Evolutionary conservation across 202 grass and related monocot genomes (phyloP).

Genomic region (Hordeum pubiflorum): DNA sequence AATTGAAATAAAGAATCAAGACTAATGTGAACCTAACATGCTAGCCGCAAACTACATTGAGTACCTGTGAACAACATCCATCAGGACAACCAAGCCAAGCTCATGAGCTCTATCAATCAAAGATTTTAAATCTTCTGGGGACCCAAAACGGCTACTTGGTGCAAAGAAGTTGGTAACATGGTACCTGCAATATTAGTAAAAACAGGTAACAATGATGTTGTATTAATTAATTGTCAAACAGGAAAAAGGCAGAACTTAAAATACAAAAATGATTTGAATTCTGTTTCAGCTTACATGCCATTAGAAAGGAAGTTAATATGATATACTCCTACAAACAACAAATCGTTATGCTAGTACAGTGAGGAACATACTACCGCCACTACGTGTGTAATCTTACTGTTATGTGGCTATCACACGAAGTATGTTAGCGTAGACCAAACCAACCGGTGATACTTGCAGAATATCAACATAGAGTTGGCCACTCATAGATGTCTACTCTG

Average conservation of each 20-base stretch:
- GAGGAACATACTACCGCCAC: not conserved
- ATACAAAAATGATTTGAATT: not conserved
- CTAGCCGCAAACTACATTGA: not conserved
- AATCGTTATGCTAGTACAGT: not conserved
- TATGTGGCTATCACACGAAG: not conserved
- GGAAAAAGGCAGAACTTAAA: not conserved
- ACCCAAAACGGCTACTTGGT: slow-evolving; percentile 95
- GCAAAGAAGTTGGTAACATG: slow-evolving; percentile 99
- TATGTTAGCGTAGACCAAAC: not conserved
- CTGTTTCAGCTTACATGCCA: not conserved
- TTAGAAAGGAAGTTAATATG: not conserved
- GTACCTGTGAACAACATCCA: slow-evolving; percentile 99
- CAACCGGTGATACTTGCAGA: not conserved
- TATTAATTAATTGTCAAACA: not conserved
- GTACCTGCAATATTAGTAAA: slow-evolving; percentile 60
- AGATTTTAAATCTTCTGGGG: slow-evolving; percentile 97
- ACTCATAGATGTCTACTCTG: not conserved
- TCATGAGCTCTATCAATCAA: slow-evolving; percentile 95
- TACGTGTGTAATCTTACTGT: not conserved
- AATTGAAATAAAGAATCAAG: not conserved
- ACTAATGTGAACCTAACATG: not conserved
- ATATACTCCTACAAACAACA: not conserved
- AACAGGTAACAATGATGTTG: not conserved
- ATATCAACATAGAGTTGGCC: not conserved
- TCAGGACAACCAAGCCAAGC: slow-evolving; percentile 83